Percentiles rank a stretch among this genome's conserved stretches.
Evolutionary conservation across 1,284 basidiomycete genomes (phyloP).

Genomic region (Ganoderma lingzhi): DNA sequence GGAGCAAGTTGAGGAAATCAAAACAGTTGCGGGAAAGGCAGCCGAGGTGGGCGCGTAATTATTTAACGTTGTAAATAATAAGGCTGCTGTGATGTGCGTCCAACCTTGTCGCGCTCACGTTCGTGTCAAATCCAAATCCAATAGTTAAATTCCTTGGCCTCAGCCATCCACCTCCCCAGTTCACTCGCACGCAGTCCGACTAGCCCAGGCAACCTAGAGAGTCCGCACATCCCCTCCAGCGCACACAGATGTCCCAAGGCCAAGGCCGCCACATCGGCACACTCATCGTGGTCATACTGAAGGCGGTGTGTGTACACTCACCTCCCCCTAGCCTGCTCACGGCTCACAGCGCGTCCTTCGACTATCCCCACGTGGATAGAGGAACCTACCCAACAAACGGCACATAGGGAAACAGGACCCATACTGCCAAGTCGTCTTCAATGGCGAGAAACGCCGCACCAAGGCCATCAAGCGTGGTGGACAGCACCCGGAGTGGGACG

Average conservation of each 20-base stretch:
- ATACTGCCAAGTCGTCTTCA: constrained; percentile 85
- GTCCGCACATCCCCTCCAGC: constrained; percentile 9
- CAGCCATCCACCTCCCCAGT: constrained; percentile 1
- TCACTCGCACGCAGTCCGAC: constrained; percentile 13
- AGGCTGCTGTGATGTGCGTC: constrained; percentile 26
- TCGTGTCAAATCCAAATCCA: constrained; percentile 16
- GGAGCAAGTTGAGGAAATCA: neutral
- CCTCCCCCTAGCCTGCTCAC: constrained; percentile 20
- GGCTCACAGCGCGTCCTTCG: neutral
- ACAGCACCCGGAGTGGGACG: constrained; percentile 99
- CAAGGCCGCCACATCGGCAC: constrained; percentile 83
- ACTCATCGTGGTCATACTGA: constrained; percentile 93
- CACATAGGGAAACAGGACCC: constrained; percentile 99
- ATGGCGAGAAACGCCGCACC: constrained; percentile 85
- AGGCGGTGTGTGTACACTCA: constrained; percentile 77
- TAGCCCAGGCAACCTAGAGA: constrained; percentile 13
- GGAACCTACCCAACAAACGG: constrained; percentile 92
- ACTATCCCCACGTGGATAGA: constrained; percentile 52
- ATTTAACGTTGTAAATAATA: constrained; percentile 8
- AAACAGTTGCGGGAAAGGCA: constrained; percentile 1
- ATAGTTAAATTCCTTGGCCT: constrained; percentile 17
- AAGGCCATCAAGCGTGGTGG: constrained; percentile 95
- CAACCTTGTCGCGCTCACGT: constrained; percentile 24
- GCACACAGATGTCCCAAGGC: constrained; percentile 31
- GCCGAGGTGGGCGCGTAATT: constrained; percentile 25